Evolutionary conservation across 75 land plant genomes (phyloP).

Genomic region (Adiantum capillusveneris): DNA sequence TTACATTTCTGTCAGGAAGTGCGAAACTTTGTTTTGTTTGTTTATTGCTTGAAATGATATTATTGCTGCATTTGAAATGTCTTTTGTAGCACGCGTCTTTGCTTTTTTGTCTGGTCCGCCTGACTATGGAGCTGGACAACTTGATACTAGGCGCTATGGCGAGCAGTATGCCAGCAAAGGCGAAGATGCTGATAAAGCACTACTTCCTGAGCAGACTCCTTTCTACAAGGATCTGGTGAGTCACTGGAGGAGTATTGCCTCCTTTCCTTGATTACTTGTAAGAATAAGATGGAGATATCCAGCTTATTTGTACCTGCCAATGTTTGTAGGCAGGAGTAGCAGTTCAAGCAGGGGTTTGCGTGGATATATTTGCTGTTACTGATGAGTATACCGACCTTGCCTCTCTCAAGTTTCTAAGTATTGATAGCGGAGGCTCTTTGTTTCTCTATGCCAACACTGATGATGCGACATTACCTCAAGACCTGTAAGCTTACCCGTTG

Average conservation of each 20-base stretch:
- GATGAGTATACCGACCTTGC: slow-evolving; percentile 98
- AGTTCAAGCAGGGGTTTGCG: slow-evolving; percentile 98
- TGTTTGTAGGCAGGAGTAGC: slow-evolving; percentile 73
- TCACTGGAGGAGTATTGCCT: not conserved
- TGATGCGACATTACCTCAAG: slow-evolving; percentile 98
- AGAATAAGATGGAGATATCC: not conserved
- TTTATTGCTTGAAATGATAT: not conserved
- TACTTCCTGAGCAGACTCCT: slow-evolving; percentile 97
- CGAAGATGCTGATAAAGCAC: slow-evolving; percentile 94
- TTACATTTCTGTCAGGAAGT: not conserved
- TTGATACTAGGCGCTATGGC: slow-evolving; percentile 94
- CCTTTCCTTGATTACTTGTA: not conserved
- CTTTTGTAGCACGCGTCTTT: slow-evolving; percentile 82
- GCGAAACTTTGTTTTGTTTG: not conserved
- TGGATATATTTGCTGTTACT: slow-evolving; percentile 95
- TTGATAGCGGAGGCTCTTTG: slow-evolving; percentile 96
- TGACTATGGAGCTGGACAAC: slow-evolving; percentile 97
- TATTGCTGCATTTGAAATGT: not conserved
- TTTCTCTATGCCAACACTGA: slow-evolving; percentile 87
- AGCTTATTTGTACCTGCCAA: not conserved
- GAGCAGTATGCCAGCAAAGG: slow-evolving; percentile 99
- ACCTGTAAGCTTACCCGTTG: slow-evolving; percentile 51
- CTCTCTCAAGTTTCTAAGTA: slow-evolving; percentile 92
- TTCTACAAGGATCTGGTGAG: slow-evolving; percentile 91
- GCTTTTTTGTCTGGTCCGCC: slow-evolving; percentile 98